phyloP scores from a whole-genome alignment of 768 basidiomycete genomes.

The Termitomyces sp. region DNA sequence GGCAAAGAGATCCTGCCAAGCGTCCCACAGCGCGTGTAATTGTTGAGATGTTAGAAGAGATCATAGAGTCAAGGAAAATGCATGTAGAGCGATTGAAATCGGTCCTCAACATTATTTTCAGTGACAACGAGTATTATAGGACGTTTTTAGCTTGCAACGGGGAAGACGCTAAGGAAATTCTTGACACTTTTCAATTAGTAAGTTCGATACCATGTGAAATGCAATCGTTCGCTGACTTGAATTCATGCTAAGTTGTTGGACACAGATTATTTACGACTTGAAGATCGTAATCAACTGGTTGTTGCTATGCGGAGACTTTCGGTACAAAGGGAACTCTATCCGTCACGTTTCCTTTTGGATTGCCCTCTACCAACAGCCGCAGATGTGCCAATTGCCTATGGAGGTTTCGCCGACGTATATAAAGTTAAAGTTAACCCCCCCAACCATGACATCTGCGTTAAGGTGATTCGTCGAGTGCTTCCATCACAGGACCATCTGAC shows the following conservation, averaged over 20 bases:
- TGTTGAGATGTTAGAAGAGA: background rate
- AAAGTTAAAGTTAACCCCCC: background rate
- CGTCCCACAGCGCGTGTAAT: background rate
- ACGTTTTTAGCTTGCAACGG: background rate
- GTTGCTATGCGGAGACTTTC: slow-evolving; percentile 9
- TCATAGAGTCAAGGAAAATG: background rate
- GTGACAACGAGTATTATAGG: background rate
- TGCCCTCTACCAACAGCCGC: background rate
- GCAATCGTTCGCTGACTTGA: too few species aligned
- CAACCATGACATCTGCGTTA: background rate
- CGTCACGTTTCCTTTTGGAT: slow-evolving; percentile 1
- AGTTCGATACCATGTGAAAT: background rate
- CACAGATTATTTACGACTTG: background rate
- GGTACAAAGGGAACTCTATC: slow-evolving; percentile 1
- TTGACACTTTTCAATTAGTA: slow-evolving; percentile 2
- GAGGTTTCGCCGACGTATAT: slow-evolving; percentile 8
- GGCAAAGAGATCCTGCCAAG: background rate
- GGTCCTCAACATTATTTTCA: background rate
- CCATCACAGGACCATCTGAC: background rate
- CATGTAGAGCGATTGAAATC: background rate
- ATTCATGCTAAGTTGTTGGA: slow-evolving; percentile 1
- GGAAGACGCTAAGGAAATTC: background rate
- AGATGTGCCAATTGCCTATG: background rate
- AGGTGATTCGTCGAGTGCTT: slow-evolving; percentile 4
- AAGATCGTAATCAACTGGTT: slow-evolving; percentile 1